phyloP scores from a whole-genome alignment of 768 basidiomycete species.

The Mycena rosella region DNA sequence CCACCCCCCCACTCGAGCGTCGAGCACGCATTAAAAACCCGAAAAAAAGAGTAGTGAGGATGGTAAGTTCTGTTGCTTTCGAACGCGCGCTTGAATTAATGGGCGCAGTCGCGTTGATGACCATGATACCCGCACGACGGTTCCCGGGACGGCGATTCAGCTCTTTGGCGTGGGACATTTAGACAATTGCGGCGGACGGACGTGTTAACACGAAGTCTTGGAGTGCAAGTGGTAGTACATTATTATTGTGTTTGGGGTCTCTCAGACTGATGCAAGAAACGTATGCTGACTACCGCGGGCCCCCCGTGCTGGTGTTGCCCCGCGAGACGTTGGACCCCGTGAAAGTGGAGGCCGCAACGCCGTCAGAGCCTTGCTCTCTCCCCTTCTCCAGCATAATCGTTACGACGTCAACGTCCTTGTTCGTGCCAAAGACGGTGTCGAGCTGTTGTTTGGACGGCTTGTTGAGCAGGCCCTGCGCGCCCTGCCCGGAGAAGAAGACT shows the following conservation, averaged over 20 bases:
- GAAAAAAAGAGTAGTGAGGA: no score
- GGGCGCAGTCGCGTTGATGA: no score
- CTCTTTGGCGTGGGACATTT: no score
- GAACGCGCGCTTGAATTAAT: no score
- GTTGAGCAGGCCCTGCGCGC: constrained; percentile 81
- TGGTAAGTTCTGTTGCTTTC: no score
- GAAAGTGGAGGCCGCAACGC: constrained; percentile 45
- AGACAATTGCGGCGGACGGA: no score
- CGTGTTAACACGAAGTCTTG: background rate
- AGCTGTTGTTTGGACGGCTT: constrained; percentile 87
- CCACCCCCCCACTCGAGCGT: background rate
- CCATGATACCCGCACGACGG: no score
- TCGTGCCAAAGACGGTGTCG: constrained; percentile 76
- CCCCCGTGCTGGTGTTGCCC: constrained; percentile 30
- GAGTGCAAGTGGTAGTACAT: constrained; percentile 27
- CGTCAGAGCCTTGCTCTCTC: constrained; percentile 65
- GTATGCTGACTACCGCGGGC: background rate
- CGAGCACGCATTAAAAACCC: no score
- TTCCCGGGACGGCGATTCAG: no score
- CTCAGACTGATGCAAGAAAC: constrained; percentile 5
- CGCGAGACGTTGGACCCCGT: constrained; percentile 41
- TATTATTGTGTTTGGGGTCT: constrained; percentile 20
- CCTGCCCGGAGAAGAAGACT: constrained; percentile 79
- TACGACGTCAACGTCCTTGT: constrained; percentile 75
- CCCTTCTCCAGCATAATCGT: constrained; percentile 73